Percentiles rank a stretch among this genome's conserved stretches.
Evolutionary conservation across 176 grass and related monocot genomes (phyloP).

Genomic region (Secale cereale): DNA sequence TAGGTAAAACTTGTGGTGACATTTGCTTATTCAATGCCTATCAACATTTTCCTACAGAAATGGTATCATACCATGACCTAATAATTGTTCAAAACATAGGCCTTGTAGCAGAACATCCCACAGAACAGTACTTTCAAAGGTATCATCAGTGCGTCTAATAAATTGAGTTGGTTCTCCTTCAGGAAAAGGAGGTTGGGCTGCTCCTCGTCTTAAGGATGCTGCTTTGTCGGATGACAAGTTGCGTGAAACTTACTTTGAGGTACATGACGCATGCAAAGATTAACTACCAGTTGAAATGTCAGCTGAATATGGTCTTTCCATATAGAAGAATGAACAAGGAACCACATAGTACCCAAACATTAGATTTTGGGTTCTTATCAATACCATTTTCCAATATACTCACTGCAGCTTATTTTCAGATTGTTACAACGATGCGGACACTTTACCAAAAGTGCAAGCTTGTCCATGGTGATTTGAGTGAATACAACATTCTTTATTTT

Average conservation of each 20-base stretch:
- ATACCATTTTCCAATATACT: conserved; percentile 35
- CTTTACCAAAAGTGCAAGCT: conserved; percentile 95
- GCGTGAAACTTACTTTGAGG: conserved; percentile 82
- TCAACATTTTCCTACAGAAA: neutral
- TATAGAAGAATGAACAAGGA: neutral
- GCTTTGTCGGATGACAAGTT: conserved; percentile 79
- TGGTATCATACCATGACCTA: neutral
- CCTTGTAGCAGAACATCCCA: neutral
- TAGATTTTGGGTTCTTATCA: neutral
- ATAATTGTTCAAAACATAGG: neutral
- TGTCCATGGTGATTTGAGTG: conserved; percentile 98
- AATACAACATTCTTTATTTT: conserved; percentile 99
- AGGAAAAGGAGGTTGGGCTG: conserved; percentile 81
- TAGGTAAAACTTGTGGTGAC: conserved; percentile 48
- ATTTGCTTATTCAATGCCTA: neutral
- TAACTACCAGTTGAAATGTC: neutral
- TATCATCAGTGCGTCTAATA: conserved; percentile 13
- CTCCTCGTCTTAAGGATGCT: conserved; percentile 94
- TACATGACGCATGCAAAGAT: conserved; percentile 12
- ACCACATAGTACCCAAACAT: neutral
- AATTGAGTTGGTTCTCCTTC: conserved; percentile 30
- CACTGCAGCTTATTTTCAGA: conserved; percentile 54
- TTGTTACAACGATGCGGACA: conserved; percentile 82
- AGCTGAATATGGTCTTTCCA: neutral
- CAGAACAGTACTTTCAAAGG: conserved; percentile 17